Evolutionary conservation across 495 filamentous ascomycete species (phyloP).

Genomic region (Terfezia boudieri): DNA sequence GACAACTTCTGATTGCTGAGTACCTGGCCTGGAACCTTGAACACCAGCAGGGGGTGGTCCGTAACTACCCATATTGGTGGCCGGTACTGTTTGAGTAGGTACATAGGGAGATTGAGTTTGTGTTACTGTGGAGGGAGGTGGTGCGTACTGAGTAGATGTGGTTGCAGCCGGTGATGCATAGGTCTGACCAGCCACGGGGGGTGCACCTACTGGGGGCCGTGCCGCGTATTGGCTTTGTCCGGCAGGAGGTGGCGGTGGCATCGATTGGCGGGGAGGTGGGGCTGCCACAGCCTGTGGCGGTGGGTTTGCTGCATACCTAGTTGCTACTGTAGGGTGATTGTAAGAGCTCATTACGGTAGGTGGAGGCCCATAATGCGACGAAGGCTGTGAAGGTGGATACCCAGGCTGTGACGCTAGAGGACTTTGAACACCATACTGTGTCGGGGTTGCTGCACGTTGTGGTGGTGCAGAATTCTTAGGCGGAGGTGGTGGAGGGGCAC

Average conservation of each 20-base stretch:
- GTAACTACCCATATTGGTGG: slow-evolving; percentile 12
- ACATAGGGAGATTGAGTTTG: slow-evolving; percentile 23
- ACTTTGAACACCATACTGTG: slow-evolving; percentile 10
- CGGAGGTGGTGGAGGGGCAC: slow-evolving; percentile 31
- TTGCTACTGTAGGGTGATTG: slow-evolving; percentile 25
- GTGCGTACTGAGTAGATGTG: neutral
- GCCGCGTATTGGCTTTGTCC: slow-evolving; percentile 12
- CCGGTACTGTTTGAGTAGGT: slow-evolving; percentile 20
- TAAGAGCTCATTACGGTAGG: slow-evolving; percentile 22
- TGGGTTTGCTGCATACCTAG: slow-evolving; percentile 32
- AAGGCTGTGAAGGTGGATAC: slow-evolving; percentile 27
- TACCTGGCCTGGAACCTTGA: slow-evolving; percentile 17
- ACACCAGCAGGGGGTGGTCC: slow-evolving; percentile 20
- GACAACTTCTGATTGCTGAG: slow-evolving; percentile 25
- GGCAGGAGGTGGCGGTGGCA: slow-evolving; percentile 42
- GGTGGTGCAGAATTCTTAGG: slow-evolving; percentile 32
- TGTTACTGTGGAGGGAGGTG: slow-evolving; percentile 9
- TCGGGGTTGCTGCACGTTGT: slow-evolving; percentile 24
- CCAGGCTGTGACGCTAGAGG: slow-evolving; percentile 23
- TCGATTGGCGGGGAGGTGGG: slow-evolving; percentile 62
- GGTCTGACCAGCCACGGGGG: neutral
- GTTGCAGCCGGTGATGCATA: neutral
- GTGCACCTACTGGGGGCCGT: neutral
- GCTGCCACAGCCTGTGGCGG: slow-evolving; percentile 38
- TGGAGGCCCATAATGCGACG: slow-evolving; percentile 37